Evolutionary conservation across 2,329 filamentous ascomycete species (phyloP), one percentile per base, ranked within the genome.

Genomic region (Sphaerulina musiva): DNA sequence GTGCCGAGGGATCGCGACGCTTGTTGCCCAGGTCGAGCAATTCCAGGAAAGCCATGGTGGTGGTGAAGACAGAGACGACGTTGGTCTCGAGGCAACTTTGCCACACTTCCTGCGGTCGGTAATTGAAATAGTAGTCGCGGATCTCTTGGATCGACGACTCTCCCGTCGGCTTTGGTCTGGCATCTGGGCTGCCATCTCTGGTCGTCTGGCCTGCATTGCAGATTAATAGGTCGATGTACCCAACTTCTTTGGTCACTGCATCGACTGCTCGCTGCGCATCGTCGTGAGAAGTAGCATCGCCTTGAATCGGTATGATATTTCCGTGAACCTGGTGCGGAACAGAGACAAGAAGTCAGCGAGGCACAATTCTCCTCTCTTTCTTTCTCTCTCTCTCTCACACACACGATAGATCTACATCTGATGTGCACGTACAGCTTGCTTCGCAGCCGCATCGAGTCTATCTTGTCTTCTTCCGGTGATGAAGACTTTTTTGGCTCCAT

Each of bases 191-290:
- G 43, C 54, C 47, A 53, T 68, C 66, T 49, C 56, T 62, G 17
- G 66, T 65, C 4, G 66, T 66, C 46, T 63, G 44, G 26, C 78
- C 78, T 12, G 77, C 77, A 58, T 80, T 80, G 62, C 76, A 59
- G 62, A 80, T 70, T 0, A 80, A 67, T 23, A 80, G 71, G 60
- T 81, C 77, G 53, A 80, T 72, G 59, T 77, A 72, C 41, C 73
- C 74, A 2, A 64, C 64, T 26, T 78, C 72, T 6, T 65, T 57
- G 5, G 70, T 67, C 42, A 80, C 72, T 1, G 66, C 65, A n/a
- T 69, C 66, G 10, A 73, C 76, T 3, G 71, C 74, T 4, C 60
- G 60, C 14, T 69, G 63, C 31, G 78, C 64, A 11, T 74, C 75
- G 0, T 65, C 59, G 23, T 71, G 71, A 17, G 70, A 69, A 4